Evolutionary conservation across 495 filamentous ascomycete genomes (phyloP), one percentile per base, ranked within the genome.

Genomic region (Penicillium ucsense): DNA sequence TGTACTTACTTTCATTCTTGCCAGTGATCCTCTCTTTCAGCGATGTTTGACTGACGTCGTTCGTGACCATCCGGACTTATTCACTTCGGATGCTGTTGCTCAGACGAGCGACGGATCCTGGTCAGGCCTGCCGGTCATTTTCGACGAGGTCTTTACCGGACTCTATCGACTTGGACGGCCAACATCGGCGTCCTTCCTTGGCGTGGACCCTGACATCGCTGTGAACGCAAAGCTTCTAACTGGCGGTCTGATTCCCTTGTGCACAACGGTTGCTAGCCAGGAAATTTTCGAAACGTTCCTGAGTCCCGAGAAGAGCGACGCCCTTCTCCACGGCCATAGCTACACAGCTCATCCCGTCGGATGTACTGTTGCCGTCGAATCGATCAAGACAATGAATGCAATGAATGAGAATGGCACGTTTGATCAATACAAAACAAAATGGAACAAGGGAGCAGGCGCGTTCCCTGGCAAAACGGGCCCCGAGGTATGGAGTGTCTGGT

Each of bases 141-240:
- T 83, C 53, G 86, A 90, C 59, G 86, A 90, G 61, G 84, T 90
- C 32, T 89, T 90, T 67, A 88, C 84, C 1, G 86, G 86, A 9
- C 68, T 90, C 10, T 88, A 86, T 65, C 83, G 86, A 34, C 80
- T 90, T 11, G 85, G 86, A 27, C 77, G 79, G 31, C 71, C 77
- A 43, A 79, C 74, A 8, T 69, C 83, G 2, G 73, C 82, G 12
- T 80, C 80, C 2, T 85, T 89, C 64, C 71, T 90, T 4, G 63
- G 64, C n/a, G 62, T 75, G 1, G 55, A 84, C 46, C 70, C 85
- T 3, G 86, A 90, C 52, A 80, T 90, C 47, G 79, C 77, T 1
- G 81, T 86, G 10, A 81, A 89, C 54, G 86, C 86, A 9, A 90
- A 90, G 59, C 75, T 90, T 8, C 64, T 90, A 8, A 90, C 85